These are phyloP conservation scores for Suillus fuscotomentosus DNA, from an alignment of 768 basidiomycete species.

Conservation along the genomic window DNA sequence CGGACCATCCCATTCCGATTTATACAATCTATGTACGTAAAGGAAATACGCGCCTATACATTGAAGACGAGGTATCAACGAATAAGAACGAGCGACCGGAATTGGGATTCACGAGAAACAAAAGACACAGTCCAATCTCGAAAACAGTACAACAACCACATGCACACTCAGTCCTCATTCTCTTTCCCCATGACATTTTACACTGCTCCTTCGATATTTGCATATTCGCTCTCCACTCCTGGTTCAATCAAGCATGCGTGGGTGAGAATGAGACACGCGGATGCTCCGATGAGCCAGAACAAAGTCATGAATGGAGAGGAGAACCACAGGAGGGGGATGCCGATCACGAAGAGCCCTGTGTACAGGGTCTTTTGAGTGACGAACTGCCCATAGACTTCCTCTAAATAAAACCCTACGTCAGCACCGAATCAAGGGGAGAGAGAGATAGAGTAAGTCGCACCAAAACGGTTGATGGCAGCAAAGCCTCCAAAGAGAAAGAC, in stretches of 20 bases:
- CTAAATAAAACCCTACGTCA: not conserved
- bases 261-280: slow-evolving; percentile 75
- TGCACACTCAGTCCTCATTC: not conserved
- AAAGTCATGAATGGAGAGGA: slow-evolving; percentile 76
- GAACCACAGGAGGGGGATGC: slow-evolving; percentile 83
- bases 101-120: not conserved
- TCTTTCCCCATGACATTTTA: slow-evolving; percentile 22
- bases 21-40: not conserved
- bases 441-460: slow-evolving; percentile 41
- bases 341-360: slow-evolving; percentile 85
- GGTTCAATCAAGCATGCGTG: slow-evolving; percentile 93
- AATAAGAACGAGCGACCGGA: not conserved
- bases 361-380: slow-evolving; percentile 92
- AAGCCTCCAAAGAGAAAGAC: slow-evolving; percentile 92
- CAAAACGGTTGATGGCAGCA: slow-evolving; percentile 83
- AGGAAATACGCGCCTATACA: not conserved
- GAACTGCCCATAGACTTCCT: slow-evolving; percentile 24
- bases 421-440: not conserved
- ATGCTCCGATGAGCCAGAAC: slow-evolving; percentile 94
- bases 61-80: not conserved
- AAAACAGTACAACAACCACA: slow-evolving; percentile 4
- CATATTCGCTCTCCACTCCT: slow-evolving; percentile 93
- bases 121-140: not conserved
- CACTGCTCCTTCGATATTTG: slow-evolving; percentile 68
- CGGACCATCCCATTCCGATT: not conserved